Evolutionary conservation across 2,329 filamentous ascomycete species (phyloP), one percentile per base, ranked within the genome.

Genomic region (Xylariaceae sp.): DNA sequence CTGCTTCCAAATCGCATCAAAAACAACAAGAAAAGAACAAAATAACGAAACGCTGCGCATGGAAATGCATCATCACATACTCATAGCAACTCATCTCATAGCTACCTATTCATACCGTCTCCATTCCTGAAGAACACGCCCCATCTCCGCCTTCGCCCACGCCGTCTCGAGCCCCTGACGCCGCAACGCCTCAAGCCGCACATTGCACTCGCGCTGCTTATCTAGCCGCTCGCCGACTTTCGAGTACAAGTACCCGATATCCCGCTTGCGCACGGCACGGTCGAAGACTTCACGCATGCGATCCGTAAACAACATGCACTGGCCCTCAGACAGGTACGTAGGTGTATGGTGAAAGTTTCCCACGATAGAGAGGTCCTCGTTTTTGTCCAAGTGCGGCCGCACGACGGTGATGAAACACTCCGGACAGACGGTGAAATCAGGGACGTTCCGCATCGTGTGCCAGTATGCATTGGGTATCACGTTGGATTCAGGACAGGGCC

Each of bases 401-500:
- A 96, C 84, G 0, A 90, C 82, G 18, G 90, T 86, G 13, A 90
- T 83, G 71, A 89, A 96, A 73, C 92, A 97, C 73, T 93, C 90
- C 64, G 89, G 85, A 73, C 92, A 97, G 3, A 96, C 87, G 0
- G 88, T 91, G 67, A 96, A 85, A 52, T 92, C 83, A 0, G 88
- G 89, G 0, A 95, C 76, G 11, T 83, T 79, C 0, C 88, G 84
- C 72, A 95, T 90, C 57, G 83, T 86, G 72, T 95, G 87, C 92
- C 92, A 97, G 45, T 80, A 77, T 10, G 80, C 81, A 57, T 84
- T 81, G n/a, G 78, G 73, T 2, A 88, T 74, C 3, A 84, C 78
- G n/a, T 79, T 81, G 69, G 89, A 85, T 39, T 84, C 80, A 17
- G 78, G 77, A 69, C 90, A 95, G 69, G 90, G 84, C 2, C 82